phyloP scores from a whole-genome alignment of 495 filamentous ascomycete species.

The Parathielavia appendiculata region DNA sequence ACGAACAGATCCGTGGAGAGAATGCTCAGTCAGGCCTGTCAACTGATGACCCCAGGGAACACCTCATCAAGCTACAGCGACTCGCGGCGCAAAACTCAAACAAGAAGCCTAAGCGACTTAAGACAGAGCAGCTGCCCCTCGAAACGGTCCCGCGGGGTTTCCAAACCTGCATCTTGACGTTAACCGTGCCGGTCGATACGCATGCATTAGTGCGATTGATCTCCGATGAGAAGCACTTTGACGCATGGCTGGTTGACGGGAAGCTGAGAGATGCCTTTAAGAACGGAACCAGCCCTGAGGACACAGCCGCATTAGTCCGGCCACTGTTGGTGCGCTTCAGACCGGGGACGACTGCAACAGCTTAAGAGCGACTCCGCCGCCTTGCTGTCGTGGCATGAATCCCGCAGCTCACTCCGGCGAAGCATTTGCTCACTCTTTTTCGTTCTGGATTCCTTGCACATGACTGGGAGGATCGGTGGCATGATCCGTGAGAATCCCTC shows the following conservation, averaged over 20 bases:
- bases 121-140: conserved; percentile 43
- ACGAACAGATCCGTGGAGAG: not conserved
- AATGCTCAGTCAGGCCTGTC: conserved; percentile 27
- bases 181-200: conserved; percentile 19
- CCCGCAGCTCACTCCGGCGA: too few species aligned
- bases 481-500: too few species aligned
- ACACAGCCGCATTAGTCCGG: conserved; percentile 5
- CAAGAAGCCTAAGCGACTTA: conserved; percentile 34
- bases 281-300: not conserved
- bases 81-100: conserved; percentile 26
- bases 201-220: conserved; percentile 7
- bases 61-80: conserved; percentile 39
- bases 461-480: too few species aligned
- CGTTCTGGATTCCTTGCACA: too few species aligned
- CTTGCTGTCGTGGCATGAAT: not conserved
- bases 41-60: conserved; percentile 36
- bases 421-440: too few species aligned
- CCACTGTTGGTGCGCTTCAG: conserved; percentile 2
- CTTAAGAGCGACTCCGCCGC: not conserved
- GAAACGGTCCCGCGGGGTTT: conserved; percentile 34
- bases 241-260: conserved; percentile 18
- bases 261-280: conserved; percentile 2
- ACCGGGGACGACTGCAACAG: not conserved
- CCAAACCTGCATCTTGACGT: conserved; percentile 27
- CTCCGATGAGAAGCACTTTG: conserved; percentile 1